phyloP scores from a whole-genome alignment of 352 stramenopile genomes.

The Phytophthora multivora region DNA sequence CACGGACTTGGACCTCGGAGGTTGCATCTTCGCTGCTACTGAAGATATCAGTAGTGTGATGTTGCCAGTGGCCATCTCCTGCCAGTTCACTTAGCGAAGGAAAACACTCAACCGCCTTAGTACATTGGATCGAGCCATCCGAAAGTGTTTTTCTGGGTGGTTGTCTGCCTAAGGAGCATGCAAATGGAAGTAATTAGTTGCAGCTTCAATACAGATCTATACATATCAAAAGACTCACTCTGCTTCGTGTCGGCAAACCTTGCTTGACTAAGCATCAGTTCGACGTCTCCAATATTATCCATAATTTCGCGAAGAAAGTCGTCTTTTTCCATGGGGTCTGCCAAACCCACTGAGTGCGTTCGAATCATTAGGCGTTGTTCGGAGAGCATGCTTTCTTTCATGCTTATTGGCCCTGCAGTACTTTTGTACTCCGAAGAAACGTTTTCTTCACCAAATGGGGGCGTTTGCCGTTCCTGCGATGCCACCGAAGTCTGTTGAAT shows the following conservation, averaged over 20 bases:
- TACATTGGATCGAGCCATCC: not conserved
- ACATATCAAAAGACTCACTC: slow-evolving; percentile 6
- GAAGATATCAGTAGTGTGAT: not conserved
- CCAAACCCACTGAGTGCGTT: not conserved
- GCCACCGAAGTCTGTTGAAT: not conserved
- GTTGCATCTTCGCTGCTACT: not conserved
- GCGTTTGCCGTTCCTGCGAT: not conserved
- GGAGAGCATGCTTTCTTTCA: not conserved
- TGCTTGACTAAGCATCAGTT: slow-evolving; percentile 55
- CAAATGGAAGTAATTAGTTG: not conserved
- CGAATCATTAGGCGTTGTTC: not conserved
- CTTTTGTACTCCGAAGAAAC: not conserved
- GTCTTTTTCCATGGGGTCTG: slow-evolving; percentile 31
- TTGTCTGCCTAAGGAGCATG: slow-evolving; percentile 3
- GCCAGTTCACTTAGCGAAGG: slow-evolving; percentile 22
- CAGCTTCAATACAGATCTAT: not conserved
- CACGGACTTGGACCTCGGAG: slow-evolving; percentile 36
- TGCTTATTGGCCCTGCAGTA: not conserved
- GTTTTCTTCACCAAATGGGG: no score
- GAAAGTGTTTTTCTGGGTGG: not conserved
- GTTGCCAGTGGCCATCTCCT: slow-evolving; percentile 8
- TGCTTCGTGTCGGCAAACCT: slow-evolving; percentile 8
- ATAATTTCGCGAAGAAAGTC: slow-evolving; percentile 69
- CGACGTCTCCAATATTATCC: slow-evolving; percentile 61
- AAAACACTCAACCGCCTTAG: not conserved